Base-by-base conservation (phyloP, 2,329 filamentous ascomycete species). In the Fusarium annulatum region DNA sequence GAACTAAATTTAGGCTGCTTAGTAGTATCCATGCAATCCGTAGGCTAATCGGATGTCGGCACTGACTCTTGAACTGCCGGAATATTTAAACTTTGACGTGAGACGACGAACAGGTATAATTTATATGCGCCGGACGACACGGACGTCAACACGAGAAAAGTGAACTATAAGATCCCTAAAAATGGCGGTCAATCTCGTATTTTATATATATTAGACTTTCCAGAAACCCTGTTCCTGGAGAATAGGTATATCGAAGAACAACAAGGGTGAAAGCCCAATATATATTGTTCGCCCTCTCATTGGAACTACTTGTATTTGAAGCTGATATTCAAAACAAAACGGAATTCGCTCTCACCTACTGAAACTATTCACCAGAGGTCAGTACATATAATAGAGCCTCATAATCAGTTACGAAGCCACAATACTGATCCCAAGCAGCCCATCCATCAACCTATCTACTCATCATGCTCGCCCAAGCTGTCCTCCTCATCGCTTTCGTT, bases 301-400 rank as follows among this genome's bases (percentile, higher is more conserved):
- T n/a, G 5, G 1, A 14, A 53, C 1, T 28, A 9, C 19, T 5
- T 9, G 4, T 3, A 55, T 9, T 3, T 2, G 10, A 18, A 7
- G 5, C 19, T 14, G 7, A 9, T 2, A 28, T n/a, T 30, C 14
- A 41, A 15, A 41, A 41, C 6, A 7, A 28, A 28, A 28, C 26
- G 26, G 7, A 5, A 12, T 6, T n/a, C n/a, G 7, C 8, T 4
- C 10, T 52, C 4, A 5, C 7, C 7, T 28, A 16, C 19, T 16
- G 4, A 6, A 6, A 38, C 3, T 16, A 4, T 7, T 5, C 12
- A 1, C 9, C 3, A 10, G 10, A 28, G 5, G 33, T 52, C 26
- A 34, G 3, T 14, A 14, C 4, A 7, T 5, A 14, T 52, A 1
- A 23, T 9, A 26, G 16, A 26, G 28, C 28, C 28, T 3, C 1